Evolutionary conservation across 768 basidiomycete genomes (phyloP).

Genomic region (Boletellus sp.): DNA sequence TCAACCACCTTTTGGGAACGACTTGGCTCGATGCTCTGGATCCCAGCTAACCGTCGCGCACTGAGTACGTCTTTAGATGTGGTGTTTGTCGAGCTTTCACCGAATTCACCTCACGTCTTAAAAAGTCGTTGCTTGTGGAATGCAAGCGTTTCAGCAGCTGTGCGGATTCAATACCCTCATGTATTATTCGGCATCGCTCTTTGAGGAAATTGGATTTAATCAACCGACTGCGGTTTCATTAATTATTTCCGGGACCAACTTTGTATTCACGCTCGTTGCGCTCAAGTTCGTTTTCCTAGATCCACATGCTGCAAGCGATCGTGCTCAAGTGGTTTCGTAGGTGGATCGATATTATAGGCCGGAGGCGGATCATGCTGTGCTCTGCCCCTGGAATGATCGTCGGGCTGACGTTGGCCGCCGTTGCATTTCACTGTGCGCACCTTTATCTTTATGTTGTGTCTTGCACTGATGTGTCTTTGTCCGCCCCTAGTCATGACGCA

Average conservation of each 20-base stretch:
- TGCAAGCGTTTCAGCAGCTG: constrained; percentile 81
- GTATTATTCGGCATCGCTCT: constrained; percentile 74
- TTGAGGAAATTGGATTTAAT: constrained; percentile 76
- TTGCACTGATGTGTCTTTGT: too few relatives aligned
- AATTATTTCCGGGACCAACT: constrained; percentile 76
- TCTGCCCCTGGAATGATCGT: constrained; percentile 73
- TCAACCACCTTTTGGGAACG: constrained; percentile 60
- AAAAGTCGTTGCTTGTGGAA: constrained; percentile 69
- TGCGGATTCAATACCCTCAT: constrained; percentile 83
- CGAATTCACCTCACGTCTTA: neutral
- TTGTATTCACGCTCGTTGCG: constrained; percentile 72
- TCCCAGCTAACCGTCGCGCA: constrained; percentile 63
- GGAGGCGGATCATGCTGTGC: constrained; percentile 65
- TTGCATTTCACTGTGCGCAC: constrained; percentile 52
- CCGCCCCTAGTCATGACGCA: constrained; percentile 49
- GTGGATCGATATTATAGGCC: constrained; percentile 64
- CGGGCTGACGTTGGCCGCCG: constrained; percentile 57
- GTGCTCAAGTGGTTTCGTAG: constrained; percentile 5
- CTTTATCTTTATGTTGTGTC: neutral
- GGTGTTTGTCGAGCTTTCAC: neutral
- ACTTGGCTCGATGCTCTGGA: constrained; percentile 48
- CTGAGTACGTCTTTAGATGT: constrained; percentile 44
- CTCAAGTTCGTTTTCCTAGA: constrained; percentile 42
- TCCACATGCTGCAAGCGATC: neutral
- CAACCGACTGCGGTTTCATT: constrained; percentile 80